Conservation (phyloP, 2,329 filamentous ascomycete species). For the Phyllosticta citriasiana region DNA sequence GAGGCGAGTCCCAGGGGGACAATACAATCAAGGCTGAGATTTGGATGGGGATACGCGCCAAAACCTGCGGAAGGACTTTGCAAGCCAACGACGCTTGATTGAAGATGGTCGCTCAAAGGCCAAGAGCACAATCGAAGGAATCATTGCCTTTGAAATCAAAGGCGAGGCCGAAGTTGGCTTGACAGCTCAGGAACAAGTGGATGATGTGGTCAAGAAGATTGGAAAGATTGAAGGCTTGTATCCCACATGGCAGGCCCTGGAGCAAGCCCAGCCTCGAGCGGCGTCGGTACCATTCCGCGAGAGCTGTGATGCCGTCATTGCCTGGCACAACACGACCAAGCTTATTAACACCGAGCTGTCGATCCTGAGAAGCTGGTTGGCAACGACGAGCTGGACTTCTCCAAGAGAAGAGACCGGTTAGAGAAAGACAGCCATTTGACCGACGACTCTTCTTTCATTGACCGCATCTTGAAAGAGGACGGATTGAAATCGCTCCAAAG, state of each 20-base stretch:
- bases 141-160: slow-evolving; percentile 89
- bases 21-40: slow-evolving; percentile 60
- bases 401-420: slow-evolving; percentile 59
- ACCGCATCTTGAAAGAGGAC: slow-evolving; percentile 91
- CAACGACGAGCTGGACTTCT: slow-evolving; percentile 89
- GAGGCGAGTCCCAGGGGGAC: slow-evolving; percentile 61
- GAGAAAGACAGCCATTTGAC: slow-evolving; percentile 62
- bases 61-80: slow-evolving; percentile 71
- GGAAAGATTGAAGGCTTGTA: slow-evolving; percentile 81
- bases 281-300: slow-evolving; percentile 68
- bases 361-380: slow-evolving; percentile 91
- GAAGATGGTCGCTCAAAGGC: slow-evolving; percentile 71
- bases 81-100: slow-evolving; percentile 79
- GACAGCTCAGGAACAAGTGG: slow-evolving; percentile 76
- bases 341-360: slow-evolving; percentile 91
- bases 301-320: slow-evolving; percentile 78
- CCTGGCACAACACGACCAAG: slow-evolving; percentile 95
- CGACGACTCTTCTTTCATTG: slow-evolving; percentile 88
- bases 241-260: slow-evolving; percentile 66
- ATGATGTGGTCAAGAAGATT: slow-evolving; percentile 81
- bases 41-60: slow-evolving; percentile 81
- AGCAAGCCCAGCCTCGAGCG: slow-evolving; percentile 63
- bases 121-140: slow-evolving; percentile 69
- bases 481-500: slow-evolving; percentile 86
- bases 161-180: slow-evolving; percentile 88